phyloP scores from a whole-genome alignment of 2,329 filamentous ascomycete species.

The Pseudocercospora crystallina region DNA sequence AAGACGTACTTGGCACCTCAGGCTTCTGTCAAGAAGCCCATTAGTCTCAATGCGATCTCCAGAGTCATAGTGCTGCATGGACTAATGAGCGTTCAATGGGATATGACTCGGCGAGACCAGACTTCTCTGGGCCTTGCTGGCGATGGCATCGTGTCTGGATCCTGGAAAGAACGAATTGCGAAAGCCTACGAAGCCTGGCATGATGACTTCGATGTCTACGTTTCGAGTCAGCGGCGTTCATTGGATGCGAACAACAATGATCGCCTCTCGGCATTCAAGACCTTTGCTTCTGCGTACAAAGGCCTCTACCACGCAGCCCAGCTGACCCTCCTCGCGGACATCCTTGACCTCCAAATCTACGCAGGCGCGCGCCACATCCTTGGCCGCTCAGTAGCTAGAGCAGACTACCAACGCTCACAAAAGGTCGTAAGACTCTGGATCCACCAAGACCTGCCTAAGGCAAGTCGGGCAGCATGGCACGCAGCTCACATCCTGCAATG shows the following conservation, averaged over 20 bases:
- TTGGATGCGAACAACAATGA: conserved; percentile 32
- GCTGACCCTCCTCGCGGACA: conserved; percentile 57
- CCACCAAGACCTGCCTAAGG: conserved; percentile 31
- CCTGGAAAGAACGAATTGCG: conserved; percentile 54
- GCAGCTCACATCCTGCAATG: conserved; percentile 55
- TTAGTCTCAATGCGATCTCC: conserved; percentile 53
- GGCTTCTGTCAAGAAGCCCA: conserved; percentile 14
- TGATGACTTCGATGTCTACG: conserved; percentile 57
- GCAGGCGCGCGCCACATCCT: conserved; percentile 61
- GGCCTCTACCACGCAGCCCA: conserved; percentile 61
- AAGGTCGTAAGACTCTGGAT: conserved; percentile 55
- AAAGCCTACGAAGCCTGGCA: conserved; percentile 60
- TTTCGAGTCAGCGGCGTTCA: conserved; percentile 31
- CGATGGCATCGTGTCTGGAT: conserved; percentile 1
- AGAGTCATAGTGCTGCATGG: conserved; percentile 59
- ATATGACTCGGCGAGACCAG: conserved; percentile 62
- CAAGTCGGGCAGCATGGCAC: conserved; percentile 53
- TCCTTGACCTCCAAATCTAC: conserved; percentile 63
- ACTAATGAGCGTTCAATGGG: conserved; percentile 63
- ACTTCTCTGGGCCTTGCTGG: conserved; percentile 51
- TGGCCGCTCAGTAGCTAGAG: conserved; percentile 52
- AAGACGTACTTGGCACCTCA: conserved; percentile 57
- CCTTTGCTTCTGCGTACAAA: conserved; percentile 52
- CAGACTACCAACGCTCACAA: conserved; percentile 54
- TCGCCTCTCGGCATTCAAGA: conserved; percentile 43